A percentile compares a stretch with the other conserved stretches of the same genome.
Conservation (phyloP, 1,284 basidiomycete species). For the Omphalotus olearius region DNA sequence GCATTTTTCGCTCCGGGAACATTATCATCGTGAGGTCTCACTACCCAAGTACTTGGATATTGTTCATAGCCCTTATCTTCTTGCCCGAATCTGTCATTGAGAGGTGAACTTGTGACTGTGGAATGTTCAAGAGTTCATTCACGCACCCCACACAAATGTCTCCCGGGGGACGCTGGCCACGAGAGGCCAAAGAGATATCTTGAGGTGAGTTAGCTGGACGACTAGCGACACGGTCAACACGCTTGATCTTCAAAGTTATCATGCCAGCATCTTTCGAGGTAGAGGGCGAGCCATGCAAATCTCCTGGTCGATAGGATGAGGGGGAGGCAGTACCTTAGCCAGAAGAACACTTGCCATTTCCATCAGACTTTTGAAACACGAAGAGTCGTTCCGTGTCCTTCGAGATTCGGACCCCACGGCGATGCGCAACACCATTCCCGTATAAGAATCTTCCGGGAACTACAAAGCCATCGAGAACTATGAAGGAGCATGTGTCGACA, state of each 20-base stretch:
- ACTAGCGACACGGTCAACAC: conserved; percentile 28
- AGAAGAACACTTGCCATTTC: conserved; percentile 25
- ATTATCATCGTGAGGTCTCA: conserved; percentile 38
- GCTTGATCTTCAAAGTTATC: conserved; percentile 53
- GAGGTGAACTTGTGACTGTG: conserved; percentile 2
- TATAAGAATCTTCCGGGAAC: conserved; percentile 57
- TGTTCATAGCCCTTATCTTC: conserved; percentile 35
- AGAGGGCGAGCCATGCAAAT: conserved; percentile 2
- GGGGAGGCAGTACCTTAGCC: not conserved
- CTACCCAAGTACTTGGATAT: conserved; percentile 44
- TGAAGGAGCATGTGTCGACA: conserved; percentile 50
- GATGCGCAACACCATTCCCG: conserved; percentile 44
- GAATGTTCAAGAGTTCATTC: not conserved
- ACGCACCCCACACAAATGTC: conserved; percentile 40
- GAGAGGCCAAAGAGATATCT: conserved; percentile 22
- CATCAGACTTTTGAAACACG: conserved; percentile 39
- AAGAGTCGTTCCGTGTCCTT: conserved; percentile 51
- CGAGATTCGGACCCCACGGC: conserved; percentile 43
- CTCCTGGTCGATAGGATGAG: not conserved
- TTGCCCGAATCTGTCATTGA: conserved; percentile 38
- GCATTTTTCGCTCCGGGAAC: conserved; percentile 25
- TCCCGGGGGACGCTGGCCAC: conserved; percentile 29
- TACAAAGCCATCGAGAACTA: conserved; percentile 52
- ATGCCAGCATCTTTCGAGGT: conserved; percentile 41
- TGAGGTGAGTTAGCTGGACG: conserved; percentile 36